These are phyloP conservation scores for Acanthamoeba triangularis DNA, from an alignment of 208 protist species.

Conservation along the genomic window DNA sequence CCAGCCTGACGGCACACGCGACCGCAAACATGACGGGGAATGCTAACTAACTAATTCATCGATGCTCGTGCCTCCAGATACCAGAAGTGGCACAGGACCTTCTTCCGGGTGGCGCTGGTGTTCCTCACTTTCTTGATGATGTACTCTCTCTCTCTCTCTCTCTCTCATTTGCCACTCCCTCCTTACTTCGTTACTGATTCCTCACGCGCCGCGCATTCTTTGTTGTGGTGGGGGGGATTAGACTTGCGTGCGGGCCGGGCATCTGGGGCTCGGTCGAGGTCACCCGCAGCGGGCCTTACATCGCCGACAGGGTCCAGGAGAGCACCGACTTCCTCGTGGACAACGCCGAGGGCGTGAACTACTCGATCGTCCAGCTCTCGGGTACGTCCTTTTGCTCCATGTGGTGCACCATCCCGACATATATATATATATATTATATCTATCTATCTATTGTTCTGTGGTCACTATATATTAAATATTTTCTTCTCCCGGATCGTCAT, in stretches of 20 bases:
- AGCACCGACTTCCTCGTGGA: conserved; percentile 57
- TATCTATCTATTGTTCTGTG: background rate
- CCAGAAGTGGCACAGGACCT: conserved; percentile 52
- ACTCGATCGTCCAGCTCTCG: conserved; percentile 1
- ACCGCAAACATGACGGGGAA: background rate
- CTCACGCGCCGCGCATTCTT: background rate
- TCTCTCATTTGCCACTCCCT: background rate
- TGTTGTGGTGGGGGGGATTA: background rate
- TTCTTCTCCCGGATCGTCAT: background rate
- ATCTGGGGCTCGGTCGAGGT: conserved; percentile 48
- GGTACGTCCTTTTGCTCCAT: background rate
- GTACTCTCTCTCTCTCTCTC: background rate
- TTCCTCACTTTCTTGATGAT: background rate
- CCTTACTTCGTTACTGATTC: background rate
- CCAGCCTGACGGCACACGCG: background rate
- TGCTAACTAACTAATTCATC: background rate
- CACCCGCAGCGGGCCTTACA: conserved; percentile 26
- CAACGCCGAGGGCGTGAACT: background rate
- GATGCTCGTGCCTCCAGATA: background rate
- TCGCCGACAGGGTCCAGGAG: conserved; percentile 27
- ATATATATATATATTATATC: too few relatives aligned
- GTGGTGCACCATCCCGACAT: background rate
- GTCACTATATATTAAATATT: too few relatives aligned
- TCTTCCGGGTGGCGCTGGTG: conserved; percentile 21
- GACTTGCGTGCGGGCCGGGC: conserved; percentile 42